Evolutionary conservation across 768 basidiomycete species (phyloP), one percentile per base, ranked within the genome.

Genomic region (Suillus weaverae): DNA sequence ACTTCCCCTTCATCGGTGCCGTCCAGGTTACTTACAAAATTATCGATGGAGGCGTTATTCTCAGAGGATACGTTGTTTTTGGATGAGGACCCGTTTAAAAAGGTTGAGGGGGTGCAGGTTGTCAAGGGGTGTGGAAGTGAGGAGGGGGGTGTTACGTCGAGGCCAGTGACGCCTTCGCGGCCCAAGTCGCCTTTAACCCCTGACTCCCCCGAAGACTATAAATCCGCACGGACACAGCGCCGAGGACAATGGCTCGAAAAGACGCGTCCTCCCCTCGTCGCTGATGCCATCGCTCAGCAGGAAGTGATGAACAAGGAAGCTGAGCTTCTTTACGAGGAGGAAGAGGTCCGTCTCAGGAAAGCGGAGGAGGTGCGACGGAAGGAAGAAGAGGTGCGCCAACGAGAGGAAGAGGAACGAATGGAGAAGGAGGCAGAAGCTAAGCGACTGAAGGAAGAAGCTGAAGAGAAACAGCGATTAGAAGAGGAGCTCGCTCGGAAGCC

Each of bases 31-130:
- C 36, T 44, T 2, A 60, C 70, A 20, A 72, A 65, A n/a, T 51
- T 61, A 20, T 38, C 65, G 16, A 55, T 65, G 1, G 43, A 51
- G 9, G 54, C 14, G 7, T 48, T 50, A 43, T 59, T 44, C 0
- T 50, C 59, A 62, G 72, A 69, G 61, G 67, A 71, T 46, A 66
- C 73, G 20, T 62, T 76, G 3, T 65, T 76, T 60, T 66, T 76
- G n/a, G 76, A 76, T 13, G 69, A 70, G 13, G 75, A 76, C 22
- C 75, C 87, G 4, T 88, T 89, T 73, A 87, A 86, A 11, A 83
- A 82, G 69, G 74, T 72, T 0, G 81, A 83, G 46, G 86, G 84
- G 20, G 86, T 88, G 9, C 83, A 71, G 69, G 71, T 89, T 78
- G 39, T 85, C 43, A 77, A 74, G 38, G 55, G 67, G 51, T 20